Evolutionary conservation across 306 rosid species (phyloP).

Genomic region (Luffa aegyptiaca): DNA sequence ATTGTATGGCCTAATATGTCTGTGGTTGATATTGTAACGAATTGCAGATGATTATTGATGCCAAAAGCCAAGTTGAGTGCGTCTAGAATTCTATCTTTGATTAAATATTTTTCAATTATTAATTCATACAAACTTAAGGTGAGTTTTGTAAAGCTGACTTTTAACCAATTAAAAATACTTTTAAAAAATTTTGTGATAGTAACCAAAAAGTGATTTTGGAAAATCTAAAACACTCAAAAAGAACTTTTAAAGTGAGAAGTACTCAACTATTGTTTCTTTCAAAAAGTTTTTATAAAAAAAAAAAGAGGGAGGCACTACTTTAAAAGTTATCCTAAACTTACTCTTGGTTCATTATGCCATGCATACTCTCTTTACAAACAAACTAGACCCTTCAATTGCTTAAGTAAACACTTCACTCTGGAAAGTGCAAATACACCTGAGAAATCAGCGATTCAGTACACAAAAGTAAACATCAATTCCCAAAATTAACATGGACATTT

Average conservation of each 20-base stretch:
- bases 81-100: background rate
- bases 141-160: background rate
- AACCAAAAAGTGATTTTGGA: background rate
- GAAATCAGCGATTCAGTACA: background rate
- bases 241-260: background rate
- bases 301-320: background rate
- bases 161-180: background rate
- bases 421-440: background rate
- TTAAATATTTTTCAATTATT: background rate
- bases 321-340: background rate
- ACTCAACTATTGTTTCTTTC: background rate
- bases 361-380: background rate
- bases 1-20: background rate
- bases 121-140: background rate
- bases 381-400: background rate
- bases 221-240: background rate
- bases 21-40: background rate
- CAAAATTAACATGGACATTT: constrained; percentile 15
- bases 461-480: background rate
- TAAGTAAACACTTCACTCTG: background rate
- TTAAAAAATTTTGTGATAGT: background rate
- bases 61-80: background rate
- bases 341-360: background rate
- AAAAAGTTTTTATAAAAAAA: background rate
- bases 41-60: background rate